phyloP scores from a whole-genome alignment of 768 basidiomycete species.

The Macrocybe gigantea region DNA sequence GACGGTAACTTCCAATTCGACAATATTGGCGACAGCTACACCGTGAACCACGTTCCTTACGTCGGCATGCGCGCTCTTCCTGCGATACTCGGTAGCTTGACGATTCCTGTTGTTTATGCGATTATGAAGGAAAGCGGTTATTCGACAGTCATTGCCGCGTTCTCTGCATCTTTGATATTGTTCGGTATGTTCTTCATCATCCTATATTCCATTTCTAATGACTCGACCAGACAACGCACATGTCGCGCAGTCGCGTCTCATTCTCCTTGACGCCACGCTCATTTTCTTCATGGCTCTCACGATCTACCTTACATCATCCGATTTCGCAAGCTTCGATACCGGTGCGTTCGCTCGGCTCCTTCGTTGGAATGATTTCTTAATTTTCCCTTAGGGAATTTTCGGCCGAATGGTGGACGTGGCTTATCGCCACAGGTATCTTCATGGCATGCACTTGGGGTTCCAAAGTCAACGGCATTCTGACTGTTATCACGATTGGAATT shows the following conservation, averaged over 20 bases:
- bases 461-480: conserved; percentile 95
- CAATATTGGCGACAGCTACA: conserved; percentile 92
- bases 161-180: conserved; percentile 79
- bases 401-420: conserved; percentile 92
- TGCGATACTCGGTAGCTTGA: conserved; percentile 86
- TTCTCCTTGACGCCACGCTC: conserved; percentile 89
- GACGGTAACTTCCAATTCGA: conserved; percentile 94
- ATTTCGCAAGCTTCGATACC: conserved; percentile 91
- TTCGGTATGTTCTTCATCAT: conserved; percentile 59
- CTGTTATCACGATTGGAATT: conserved; percentile 82
- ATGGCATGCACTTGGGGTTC: conserved; percentile 97
- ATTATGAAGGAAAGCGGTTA: conserved; percentile 99
- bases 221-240: conserved; percentile 81
- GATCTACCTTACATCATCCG: conserved; percentile 85
- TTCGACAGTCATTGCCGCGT: conserved; percentile 83
- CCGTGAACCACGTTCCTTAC: conserved; percentile 82
- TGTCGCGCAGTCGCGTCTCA: conserved; percentile 91
- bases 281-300: conserved; percentile 96
- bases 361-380: conserved; percentile 1
- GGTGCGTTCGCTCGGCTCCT: conserved; percentile 34
- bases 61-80: conserved; percentile 91
- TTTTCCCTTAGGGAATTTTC: conserved; percentile 66
- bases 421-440: conserved; percentile 82
- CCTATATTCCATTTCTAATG: neutral
- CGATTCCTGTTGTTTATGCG: conserved; percentile 84